Evolutionary conservation across 228 moss, liverwort and hornwort species (phyloP), one percentile per base, ranked within the genome.

Genomic region (Sphagnum magellanicum): DNA sequence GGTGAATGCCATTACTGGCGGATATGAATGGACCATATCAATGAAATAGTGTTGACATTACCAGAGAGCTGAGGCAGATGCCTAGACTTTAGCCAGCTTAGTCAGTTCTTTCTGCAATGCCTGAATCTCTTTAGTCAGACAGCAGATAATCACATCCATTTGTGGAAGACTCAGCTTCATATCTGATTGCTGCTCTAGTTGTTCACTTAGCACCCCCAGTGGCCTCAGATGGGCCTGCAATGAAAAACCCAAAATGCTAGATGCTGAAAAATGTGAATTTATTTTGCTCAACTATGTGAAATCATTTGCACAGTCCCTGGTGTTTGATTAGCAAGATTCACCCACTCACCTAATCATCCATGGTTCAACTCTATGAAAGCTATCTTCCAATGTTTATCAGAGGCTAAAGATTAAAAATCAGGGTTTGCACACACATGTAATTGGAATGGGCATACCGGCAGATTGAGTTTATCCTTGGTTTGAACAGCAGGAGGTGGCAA

Each of bases 381-480:
- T 57, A 13, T 13, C 55, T 57, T 57, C 13, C 8, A 57, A 13
- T 13, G 55, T 8, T 8, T 8, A 13, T 8, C 10, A 57, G 47
- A 47, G 6, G 47, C 61, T 0, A 10, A 14, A 16, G 32, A 32
- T 16, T 62, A 16, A 14, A 17, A 10, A 46, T 46, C 55, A 15
- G 16, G 7, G 13, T 16, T 61, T 16, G 61, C 16, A 62, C 6
- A 16, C 6, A 47, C 4, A 8, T 16, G 7, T 16, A 7, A 62
- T 14, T 6, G 16, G 61, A 62, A 16, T 65, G 32, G 6, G 15
- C 49, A 48, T 65, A 65, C 14, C 10, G 66, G 73, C 61, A 84
- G 55, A 16, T 50, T 16, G 63, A 62, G 51, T 6, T 73, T 78
- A 32, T 77, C 77, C 65, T 60, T 77, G n/a, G 4, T 61, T 5